Conservation (phyloP, 176 grass and related monocot species). For the Melocanna baccifera region DNA sequence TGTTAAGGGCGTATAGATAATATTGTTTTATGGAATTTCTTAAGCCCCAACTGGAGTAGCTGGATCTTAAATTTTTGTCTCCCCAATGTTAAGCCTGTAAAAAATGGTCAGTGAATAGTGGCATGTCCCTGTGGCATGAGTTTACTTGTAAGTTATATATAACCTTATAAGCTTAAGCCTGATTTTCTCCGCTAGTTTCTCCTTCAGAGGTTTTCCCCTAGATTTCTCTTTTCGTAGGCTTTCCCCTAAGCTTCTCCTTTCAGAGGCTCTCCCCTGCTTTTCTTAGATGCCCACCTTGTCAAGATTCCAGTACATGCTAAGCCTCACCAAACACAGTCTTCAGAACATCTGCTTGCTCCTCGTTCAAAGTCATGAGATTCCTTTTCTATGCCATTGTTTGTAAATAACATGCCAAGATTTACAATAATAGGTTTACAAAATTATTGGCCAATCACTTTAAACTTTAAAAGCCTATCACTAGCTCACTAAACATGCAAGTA, state of each 20-base stretch:
- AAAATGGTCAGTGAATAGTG: not conserved
- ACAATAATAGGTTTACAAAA: not conserved
- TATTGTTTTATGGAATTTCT: not conserved
- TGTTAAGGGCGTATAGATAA: not conserved
- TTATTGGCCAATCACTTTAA: not conserved
- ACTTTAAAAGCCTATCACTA: not conserved
- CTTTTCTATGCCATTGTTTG: not conserved
- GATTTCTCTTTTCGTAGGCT: not conserved
- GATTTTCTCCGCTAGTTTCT: not conserved
- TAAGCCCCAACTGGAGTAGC: not conserved
- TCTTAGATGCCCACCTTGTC: not conserved
- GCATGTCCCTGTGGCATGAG: slow-evolving; percentile 8
- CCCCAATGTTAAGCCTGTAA: not conserved
- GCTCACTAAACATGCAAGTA: not conserved
- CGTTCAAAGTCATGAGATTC: not conserved
- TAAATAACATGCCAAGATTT: not conserved
- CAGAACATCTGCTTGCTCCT: slow-evolving; percentile 6
- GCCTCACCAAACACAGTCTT: not conserved
- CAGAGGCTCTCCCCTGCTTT: not conserved
- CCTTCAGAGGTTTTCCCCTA: not conserved
- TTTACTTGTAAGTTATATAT: not conserved
- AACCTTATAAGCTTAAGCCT: not conserved
- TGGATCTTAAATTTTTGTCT: not conserved
- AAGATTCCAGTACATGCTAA: not conserved
- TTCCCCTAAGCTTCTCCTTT: not conserved